phyloP scores from a whole-genome alignment of 108 stramenopile species.

The Nitzschia sp. region DNA sequence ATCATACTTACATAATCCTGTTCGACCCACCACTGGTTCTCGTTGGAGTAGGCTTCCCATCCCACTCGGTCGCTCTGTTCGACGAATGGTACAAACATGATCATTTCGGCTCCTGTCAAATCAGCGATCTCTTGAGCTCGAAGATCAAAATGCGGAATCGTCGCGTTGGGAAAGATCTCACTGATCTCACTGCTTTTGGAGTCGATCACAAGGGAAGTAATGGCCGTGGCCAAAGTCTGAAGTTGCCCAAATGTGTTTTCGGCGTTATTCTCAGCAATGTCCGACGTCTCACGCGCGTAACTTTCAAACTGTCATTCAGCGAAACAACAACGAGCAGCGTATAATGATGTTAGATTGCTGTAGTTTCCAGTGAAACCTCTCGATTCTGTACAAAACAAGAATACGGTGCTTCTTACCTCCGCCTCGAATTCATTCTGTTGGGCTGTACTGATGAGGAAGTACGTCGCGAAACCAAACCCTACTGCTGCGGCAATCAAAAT shows the following conservation, averaged over 20 bases:
- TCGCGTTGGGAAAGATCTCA: constrained; percentile 30
- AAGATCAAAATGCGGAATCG: constrained; percentile 31
- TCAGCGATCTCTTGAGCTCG: constrained; percentile 4
- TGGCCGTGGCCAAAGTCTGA: constrained; percentile 19
- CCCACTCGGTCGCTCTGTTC: neutral
- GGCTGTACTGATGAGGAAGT: neutral
- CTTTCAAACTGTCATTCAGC: constrained; percentile 15
- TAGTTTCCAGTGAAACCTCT: neutral
- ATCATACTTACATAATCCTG: constrained; percentile 11
- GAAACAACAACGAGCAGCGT: constrained; percentile 7
- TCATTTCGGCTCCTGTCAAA: constrained; percentile 19
- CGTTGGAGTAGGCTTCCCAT: constrained; percentile 9
- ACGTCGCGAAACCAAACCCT: constrained; percentile 6
- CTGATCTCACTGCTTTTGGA: neutral
- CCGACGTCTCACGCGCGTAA: constrained; percentile 18
- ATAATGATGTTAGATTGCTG: neutral
- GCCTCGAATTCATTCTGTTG: neutral
- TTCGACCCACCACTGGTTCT: constrained; percentile 6
- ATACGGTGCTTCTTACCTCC: neutral
- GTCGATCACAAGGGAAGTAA: constrained; percentile 14
- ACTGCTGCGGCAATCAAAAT: neutral
- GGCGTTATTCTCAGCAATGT: constrained; percentile 30
- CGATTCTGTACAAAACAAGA: neutral
- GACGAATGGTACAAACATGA: constrained; percentile 21
- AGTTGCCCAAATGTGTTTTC: constrained; percentile 21